phyloP scores from a whole-genome alignment of 2,329 filamentous ascomycete species.

The Colletotrichum liaoningense region DNA sequence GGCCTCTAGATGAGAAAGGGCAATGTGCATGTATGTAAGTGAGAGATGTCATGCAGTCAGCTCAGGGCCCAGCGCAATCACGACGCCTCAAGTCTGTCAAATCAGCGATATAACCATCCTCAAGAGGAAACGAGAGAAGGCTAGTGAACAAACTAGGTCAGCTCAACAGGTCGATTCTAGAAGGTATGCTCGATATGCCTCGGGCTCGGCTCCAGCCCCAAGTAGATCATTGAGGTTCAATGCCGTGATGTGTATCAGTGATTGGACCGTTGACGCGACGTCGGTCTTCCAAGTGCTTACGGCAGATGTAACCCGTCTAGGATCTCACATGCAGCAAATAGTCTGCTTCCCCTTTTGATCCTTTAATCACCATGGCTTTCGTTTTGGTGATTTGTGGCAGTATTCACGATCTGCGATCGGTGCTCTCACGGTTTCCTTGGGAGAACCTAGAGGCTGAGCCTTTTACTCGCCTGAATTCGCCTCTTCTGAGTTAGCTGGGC shows the following conservation, averaged over 20 bases:
- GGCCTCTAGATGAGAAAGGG: background rate
- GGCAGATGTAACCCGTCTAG: constrained; percentile 29
- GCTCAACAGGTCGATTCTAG: background rate
- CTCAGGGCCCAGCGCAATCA: background rate
- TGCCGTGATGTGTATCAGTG: background rate
- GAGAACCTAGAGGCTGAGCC: background rate
- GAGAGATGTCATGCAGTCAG: background rate
- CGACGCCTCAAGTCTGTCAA: background rate
- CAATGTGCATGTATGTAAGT: background rate
- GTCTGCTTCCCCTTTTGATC: background rate
- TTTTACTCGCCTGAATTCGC: background rate
- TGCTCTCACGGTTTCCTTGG: background rate
- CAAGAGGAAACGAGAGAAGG: background rate
- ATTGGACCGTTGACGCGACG: constrained; percentile 14
- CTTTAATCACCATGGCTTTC: too few relatives aligned
- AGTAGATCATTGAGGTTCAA: too few relatives aligned
- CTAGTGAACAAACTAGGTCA: background rate
- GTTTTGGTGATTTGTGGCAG: too few relatives aligned
- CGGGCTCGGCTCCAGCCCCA: background rate
- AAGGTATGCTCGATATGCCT: background rate
- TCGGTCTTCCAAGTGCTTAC: constrained; percentile 29
- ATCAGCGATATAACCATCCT: background rate
- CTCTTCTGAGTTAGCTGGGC: background rate
- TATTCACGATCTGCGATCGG: background rate
- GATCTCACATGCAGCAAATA: constrained; percentile 24